These are phyloP conservation scores for Penicillium cataractarum DNA, from an alignment of 495 filamentous ascomycete genomes.

Conservation along the genomic window DNA sequence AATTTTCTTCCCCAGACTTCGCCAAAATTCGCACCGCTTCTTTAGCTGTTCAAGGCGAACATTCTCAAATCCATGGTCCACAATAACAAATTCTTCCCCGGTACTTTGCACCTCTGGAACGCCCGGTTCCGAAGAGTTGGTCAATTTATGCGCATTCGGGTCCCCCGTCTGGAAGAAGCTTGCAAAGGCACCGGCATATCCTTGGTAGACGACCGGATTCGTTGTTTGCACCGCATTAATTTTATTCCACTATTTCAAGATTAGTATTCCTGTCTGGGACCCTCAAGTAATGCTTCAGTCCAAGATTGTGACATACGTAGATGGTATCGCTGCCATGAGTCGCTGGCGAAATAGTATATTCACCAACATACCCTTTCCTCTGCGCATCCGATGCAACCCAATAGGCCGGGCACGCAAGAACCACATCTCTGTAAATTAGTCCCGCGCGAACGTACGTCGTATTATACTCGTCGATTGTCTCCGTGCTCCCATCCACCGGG, in stretches of 20 bases:
- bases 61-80: slow-evolving; percentile 45
- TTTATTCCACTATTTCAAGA: slow-evolving; percentile 53
- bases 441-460: slow-evolving; percentile 52
- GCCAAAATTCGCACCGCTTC: slow-evolving; percentile 59
- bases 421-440: slow-evolving; percentile 58
- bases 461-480: slow-evolving; percentile 50
- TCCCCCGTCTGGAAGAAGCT: slow-evolving; percentile 63
- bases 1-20: slow-evolving; percentile 41
- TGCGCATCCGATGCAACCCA: slow-evolving; percentile 55
- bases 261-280: neutral
- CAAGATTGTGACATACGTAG: slow-evolving; percentile 44
- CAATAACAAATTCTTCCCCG: slow-evolving; percentile 55
- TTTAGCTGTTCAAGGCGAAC: slow-evolving; percentile 40
- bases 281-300: neutral
- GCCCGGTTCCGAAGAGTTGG: slow-evolving; percentile 42
- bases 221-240: slow-evolving; percentile 57
- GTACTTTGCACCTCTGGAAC: slow-evolving; percentile 47
- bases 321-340: slow-evolving; percentile 62
- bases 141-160: slow-evolving; percentile 62
- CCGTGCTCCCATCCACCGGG: slow-evolving; percentile 44
- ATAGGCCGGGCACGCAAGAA: slow-evolving; percentile 62
- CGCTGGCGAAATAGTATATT: slow-evolving; percentile 62
- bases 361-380: slow-evolving; percentile 53
- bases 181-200: slow-evolving; percentile 61
- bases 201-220: slow-evolving; percentile 57